phyloP scores from a whole-genome alignment of 108 stramenopile species.

The Cyclotella kingstonii region DNA sequence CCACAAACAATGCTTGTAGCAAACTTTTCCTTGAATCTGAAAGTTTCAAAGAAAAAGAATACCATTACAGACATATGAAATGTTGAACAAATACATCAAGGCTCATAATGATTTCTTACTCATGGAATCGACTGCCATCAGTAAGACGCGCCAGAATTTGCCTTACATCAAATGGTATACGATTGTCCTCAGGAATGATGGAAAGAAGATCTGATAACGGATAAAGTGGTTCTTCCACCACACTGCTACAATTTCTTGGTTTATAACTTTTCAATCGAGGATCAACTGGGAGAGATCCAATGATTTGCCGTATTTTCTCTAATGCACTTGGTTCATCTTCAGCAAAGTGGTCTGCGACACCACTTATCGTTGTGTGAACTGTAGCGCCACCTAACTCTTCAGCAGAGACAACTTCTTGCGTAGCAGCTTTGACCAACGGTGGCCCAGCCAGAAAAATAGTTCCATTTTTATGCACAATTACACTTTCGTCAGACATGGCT shows the following conservation, averaged over 20 bases:
- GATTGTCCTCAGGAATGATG: conserved; percentile 88
- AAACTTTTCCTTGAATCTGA: conserved; percentile 90
- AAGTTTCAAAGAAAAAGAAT: neutral
- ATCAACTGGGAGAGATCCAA: conserved; percentile 61
- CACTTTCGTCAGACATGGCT: conserved; percentile 95
- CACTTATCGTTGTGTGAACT: conserved; percentile 88
- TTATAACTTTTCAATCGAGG: conserved; percentile 31
- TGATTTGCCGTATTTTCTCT: conserved; percentile 75
- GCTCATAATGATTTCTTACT: conserved; percentile 38
- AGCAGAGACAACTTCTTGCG: conserved; percentile 94
- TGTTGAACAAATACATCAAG: neutral
- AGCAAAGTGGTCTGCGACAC: conserved; percentile 95
- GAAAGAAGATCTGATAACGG: conserved; percentile 86
- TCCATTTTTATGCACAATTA: conserved; percentile 95
- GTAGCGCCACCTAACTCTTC: conserved; percentile 96
- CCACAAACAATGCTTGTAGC: conserved; percentile 96
- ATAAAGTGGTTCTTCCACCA: conserved; percentile 88
- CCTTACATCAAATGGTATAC: conserved; percentile 95
- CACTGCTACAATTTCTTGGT: conserved; percentile 32
- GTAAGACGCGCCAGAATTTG: conserved; percentile 91
- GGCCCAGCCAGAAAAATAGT: conserved; percentile 99
- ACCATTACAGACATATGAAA: neutral
- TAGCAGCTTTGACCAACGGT: conserved; percentile 97
- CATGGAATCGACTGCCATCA: conserved; percentile 96
- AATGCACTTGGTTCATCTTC: conserved; percentile 90